phyloP scores from a whole-genome alignment of 805 yeast genomes.

The Candida oleophila region DNA sequence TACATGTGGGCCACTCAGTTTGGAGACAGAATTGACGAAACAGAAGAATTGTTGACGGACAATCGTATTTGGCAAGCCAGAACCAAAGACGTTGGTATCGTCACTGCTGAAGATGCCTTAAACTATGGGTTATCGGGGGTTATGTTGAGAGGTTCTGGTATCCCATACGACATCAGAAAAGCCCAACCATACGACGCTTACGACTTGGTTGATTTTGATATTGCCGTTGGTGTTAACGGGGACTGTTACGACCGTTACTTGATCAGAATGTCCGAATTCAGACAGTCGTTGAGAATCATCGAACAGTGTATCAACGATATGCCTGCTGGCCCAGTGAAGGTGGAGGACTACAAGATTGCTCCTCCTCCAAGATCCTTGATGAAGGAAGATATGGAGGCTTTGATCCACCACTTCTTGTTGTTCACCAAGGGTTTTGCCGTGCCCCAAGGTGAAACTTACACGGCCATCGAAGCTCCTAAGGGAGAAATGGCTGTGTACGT shows the following conservation, averaged over 20 bases:
- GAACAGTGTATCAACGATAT: constrained; percentile 88
- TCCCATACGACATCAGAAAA: constrained; percentile 83
- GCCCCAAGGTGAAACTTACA: constrained; percentile 88
- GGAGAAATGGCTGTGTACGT: constrained; percentile 93
- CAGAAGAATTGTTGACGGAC: constrained; percentile 85
- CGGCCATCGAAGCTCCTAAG: constrained; percentile 92
- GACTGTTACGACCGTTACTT: constrained; percentile 91
- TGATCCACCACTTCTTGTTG: constrained; percentile 84
- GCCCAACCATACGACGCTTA: constrained; percentile 90
- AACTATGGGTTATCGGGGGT: constrained; percentile 81
- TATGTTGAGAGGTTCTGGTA: constrained; percentile 89
- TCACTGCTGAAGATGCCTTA: constrained; percentile 84
- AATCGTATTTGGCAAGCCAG: constrained; percentile 92
- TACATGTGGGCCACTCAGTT: constrained; percentile 97
- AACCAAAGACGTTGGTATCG: constrained; percentile 75
- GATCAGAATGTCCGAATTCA: constrained; percentile 86
- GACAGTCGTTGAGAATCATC: constrained; percentile 85
- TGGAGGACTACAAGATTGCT: constrained; percentile 81
- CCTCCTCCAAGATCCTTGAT: constrained; percentile 80
- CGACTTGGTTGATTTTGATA: constrained; percentile 80
- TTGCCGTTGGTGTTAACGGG: constrained; percentile 84
- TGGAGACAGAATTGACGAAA: constrained; percentile 89
- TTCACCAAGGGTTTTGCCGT: constrained; percentile 88
- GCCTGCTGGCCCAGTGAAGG: constrained; percentile 91
- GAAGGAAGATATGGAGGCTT: constrained; percentile 92